Percentiles rank a stretch among this genome's conserved stretches.
These are phyloP conservation scores for Nothomitra cinnamomea DNA, from an alignment of 2,329 filamentous ascomycete genomes.

Conservation along the genomic window DNA sequence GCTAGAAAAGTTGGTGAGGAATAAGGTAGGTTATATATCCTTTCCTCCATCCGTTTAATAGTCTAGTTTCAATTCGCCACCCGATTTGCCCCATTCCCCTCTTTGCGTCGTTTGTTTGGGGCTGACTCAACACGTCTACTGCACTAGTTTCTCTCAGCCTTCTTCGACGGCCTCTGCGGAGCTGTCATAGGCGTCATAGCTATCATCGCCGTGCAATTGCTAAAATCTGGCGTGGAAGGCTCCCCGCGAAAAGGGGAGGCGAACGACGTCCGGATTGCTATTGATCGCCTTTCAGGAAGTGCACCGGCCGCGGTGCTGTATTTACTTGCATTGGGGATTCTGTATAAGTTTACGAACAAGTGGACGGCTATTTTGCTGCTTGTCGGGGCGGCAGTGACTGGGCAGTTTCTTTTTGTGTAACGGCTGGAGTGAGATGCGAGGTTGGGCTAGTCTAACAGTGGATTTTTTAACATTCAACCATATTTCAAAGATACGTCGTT, in stretches of 20 bases:
- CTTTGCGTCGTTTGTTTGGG: background rate
- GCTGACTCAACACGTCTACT: background rate
- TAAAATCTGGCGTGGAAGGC: constrained; percentile 17
- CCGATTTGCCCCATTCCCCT: constrained; percentile 3
- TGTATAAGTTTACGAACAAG: constrained; percentile 18
- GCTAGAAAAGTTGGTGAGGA: constrained; percentile 19
- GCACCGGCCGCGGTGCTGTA: constrained; percentile 16
- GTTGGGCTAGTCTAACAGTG: too few relatives aligned
- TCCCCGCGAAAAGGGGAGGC: constrained; percentile 2
- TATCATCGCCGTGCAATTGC: constrained; percentile 17
- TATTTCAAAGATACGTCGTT: too few relatives aligned
- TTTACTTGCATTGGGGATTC: constrained; percentile 14
- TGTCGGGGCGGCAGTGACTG: constrained; percentile 14
- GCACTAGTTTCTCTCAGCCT: constrained; percentile 17
- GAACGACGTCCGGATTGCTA: background rate
- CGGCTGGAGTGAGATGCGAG: constrained; percentile 3
- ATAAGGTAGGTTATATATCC: constrained; percentile 11
- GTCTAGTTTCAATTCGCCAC: constrained; percentile 2
- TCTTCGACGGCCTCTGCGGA: constrained; percentile 20
- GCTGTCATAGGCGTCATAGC: constrained; percentile 19
- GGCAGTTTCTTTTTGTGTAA: constrained; percentile 17
- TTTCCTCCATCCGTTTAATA: constrained; percentile 2
- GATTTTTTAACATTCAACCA: too few relatives aligned
- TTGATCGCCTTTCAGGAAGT: constrained; percentile 10
- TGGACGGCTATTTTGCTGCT: constrained; percentile 16